Conservation (phyloP, 768 basidiomycete species). For the Boletus fagicola region DNA sequence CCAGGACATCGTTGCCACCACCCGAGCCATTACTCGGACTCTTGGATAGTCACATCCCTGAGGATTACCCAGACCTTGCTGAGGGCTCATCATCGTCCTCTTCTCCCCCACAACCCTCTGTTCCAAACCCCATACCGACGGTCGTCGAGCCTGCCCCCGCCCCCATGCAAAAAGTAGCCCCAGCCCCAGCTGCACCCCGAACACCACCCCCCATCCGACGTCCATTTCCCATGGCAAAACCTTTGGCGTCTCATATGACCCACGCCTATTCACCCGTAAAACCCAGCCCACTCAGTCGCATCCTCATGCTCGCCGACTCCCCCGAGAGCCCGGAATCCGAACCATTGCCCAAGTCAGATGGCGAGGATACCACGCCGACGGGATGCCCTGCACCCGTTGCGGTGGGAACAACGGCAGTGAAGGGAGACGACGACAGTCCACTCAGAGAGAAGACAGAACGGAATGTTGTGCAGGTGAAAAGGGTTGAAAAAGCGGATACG, state of each 20-base stretch:
- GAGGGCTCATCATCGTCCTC: background rate
- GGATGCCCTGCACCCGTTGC: constrained; percentile 22
- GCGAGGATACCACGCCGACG: constrained; percentile 25
- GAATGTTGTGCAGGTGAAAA: constrained; percentile 24
- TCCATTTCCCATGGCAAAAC: constrained; percentile 72
- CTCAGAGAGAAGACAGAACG: constrained; percentile 46
- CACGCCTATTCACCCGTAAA: constrained; percentile 82
- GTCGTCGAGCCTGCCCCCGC: constrained; percentile 20
- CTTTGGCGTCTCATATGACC: constrained; percentile 63
- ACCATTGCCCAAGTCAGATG: background rate
- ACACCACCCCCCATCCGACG: constrained; percentile 33
- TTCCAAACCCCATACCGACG: constrained; percentile 19
- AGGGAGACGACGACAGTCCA: constrained; percentile 53
- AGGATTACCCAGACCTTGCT: background rate
- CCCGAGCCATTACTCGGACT: constrained; percentile 38
- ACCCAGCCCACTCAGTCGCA: constrained; percentile 78
- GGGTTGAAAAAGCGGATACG: constrained; percentile 9
- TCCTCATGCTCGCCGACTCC: constrained; percentile 68
- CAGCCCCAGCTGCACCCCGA: constrained; percentile 8
- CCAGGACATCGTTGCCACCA: constrained; percentile 56
- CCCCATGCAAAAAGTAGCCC: constrained; percentile 4
- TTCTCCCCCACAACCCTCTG: background rate
- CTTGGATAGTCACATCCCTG: constrained; percentile 21
- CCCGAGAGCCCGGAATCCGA: constrained; percentile 40
- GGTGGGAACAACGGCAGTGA: constrained; percentile 19